Percentiles rank a stretch among this genome's conserved stretches.
Conservation (phyloP, 768 basidiomycete species). For the Kwoniella sp. region DNA sequence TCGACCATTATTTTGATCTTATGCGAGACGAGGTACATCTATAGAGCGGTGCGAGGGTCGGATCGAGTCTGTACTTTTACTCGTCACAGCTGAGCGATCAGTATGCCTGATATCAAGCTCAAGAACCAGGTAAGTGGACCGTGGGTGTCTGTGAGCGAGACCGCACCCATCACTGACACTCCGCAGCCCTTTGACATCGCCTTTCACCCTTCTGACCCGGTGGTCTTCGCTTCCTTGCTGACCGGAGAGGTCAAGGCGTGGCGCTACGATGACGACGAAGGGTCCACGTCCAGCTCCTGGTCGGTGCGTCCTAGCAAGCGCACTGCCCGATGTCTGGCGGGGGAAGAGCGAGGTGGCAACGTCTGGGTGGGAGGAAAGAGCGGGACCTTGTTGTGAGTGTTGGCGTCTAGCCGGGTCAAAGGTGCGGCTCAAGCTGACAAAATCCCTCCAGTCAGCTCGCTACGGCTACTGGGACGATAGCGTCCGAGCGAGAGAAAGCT, state of each 20-base stretch:
- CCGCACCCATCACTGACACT: neutral
- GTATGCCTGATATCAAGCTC: conserved; percentile 47
- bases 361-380: conserved; percentile 79
- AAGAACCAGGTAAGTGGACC: conserved; percentile 41
- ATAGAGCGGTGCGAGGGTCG: conserved; percentile 8
- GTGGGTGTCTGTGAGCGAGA: neutral
- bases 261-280: conserved; percentile 63
- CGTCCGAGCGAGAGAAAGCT: conserved; percentile 34
- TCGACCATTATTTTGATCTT: too few relatives aligned
- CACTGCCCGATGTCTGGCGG: conserved; percentile 70
- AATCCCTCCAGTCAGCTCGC: conserved; percentile 20
- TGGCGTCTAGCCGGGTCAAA: neutral
- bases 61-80: too few relatives aligned
- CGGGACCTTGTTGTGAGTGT: conserved; percentile 68
- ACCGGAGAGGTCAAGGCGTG: conserved; percentile 80
- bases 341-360: conserved; percentile 63
- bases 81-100: too few relatives aligned
- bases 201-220: conserved; percentile 70
- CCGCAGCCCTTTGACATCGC: conserved; percentile 83
- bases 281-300: conserved; percentile 52
- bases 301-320: conserved; percentile 70
- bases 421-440: neutral
- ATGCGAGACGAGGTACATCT: too few relatives aligned
- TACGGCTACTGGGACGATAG: conserved; percentile 27
- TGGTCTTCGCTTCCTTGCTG: conserved; percentile 68